phyloP scores from a whole-genome alignment of 805 yeast species.

The Saccharomycopsis selenospora region DNA sequence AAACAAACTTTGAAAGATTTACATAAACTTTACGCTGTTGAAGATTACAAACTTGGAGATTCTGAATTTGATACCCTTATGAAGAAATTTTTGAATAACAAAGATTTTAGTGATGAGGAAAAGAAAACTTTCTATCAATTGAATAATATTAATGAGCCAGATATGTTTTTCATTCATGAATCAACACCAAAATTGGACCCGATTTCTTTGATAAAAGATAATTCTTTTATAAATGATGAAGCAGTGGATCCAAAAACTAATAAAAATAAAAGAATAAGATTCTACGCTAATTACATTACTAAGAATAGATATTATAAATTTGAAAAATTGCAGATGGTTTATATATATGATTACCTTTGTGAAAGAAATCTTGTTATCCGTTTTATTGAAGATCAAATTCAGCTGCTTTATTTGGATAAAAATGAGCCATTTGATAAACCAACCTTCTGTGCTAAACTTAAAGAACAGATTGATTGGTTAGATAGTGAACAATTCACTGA shows the following conservation, averaged over 20 bases:
- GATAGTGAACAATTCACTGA: constrained; percentile 4
- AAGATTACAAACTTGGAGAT: constrained; percentile 1
- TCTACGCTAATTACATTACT: constrained; percentile 16
- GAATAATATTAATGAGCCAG: constrained; percentile 13
- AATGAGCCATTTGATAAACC: constrained; percentile 7
- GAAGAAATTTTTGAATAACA: constrained; percentile 4
- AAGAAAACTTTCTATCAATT: constrained; percentile 3
- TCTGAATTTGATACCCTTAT: constrained; percentile 2
- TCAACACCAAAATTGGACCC: constrained; percentile 20
- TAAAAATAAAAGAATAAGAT: constrained; percentile 10
- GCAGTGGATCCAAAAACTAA: constrained; percentile 7
- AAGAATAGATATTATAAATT: constrained; percentile 9
- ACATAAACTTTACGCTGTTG: background rate
- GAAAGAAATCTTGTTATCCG: constrained; percentile 15
- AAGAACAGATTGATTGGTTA: constrained; percentile 16
- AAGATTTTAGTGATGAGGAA: constrained; percentile 12
- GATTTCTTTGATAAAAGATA: constrained; percentile 10
- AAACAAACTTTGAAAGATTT: background rate
- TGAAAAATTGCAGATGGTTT: constrained; percentile 18
- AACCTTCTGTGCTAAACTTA: constrained; percentile 8
- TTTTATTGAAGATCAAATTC: constrained; percentile 17
- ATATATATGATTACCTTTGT: constrained; percentile 16
- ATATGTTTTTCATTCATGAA: constrained; percentile 17
- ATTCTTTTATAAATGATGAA: constrained; percentile 14
- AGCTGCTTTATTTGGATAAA: constrained; percentile 5